phyloP scores from a whole-genome alignment of 129 eudicot genomes.

The Artemisia argyi region DNA sequence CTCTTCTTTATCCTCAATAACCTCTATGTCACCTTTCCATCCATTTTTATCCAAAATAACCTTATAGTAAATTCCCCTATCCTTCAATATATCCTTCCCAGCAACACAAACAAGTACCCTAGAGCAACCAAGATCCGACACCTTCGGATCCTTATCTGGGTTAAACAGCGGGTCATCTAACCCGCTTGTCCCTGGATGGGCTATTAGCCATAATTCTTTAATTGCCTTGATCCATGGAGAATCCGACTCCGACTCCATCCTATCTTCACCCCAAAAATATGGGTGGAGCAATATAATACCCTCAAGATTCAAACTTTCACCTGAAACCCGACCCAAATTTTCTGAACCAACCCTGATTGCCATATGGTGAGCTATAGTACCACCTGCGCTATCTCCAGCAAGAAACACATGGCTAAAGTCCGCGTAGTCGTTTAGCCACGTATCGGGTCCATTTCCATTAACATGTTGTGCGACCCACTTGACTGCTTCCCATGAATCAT shows the following conservation, averaged over 20 bases:
- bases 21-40: constrained; percentile 14
- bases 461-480: constrained; percentile 54
- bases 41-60: not conserved
- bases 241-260: constrained; percentile 20
- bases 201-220: not conserved
- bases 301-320: constrained; percentile 11
- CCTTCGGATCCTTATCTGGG: constrained; percentile 5
- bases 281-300: constrained; percentile 52
- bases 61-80: constrained; percentile 15
- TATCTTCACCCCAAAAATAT: constrained; percentile 49
- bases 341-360: constrained; percentile 21
- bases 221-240: not conserved
- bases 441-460: constrained; percentile 25
- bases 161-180: constrained; percentile 16
- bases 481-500: constrained; percentile 60
- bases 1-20: constrained; percentile 21
- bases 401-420: constrained; percentile 37
- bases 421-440: constrained; percentile 31
- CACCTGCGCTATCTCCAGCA: constrained; percentile 49
- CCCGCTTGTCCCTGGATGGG: not conserved
- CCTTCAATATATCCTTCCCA: constrained; percentile 15
- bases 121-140: not conserved
- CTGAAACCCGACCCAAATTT: constrained; percentile 5
- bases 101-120: constrained; percentile 19
- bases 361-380: constrained; percentile 46